A percentile compares a stretch with the other conserved stretches of the same genome.
Evolutionary conservation across 2,329 filamentous ascomycete genomes (phyloP).

Genomic region (Camillea tinctor): DNA sequence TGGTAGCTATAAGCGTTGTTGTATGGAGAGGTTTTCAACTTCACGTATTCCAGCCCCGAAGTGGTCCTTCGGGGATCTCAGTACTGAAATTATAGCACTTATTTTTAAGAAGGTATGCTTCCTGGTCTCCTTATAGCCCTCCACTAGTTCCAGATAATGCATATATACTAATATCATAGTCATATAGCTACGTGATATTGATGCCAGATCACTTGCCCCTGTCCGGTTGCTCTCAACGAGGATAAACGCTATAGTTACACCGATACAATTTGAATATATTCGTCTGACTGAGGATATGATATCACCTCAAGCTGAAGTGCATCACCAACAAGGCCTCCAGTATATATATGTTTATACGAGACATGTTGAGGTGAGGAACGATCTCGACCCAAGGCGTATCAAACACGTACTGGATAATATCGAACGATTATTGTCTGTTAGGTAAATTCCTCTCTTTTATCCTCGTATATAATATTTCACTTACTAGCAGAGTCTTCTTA

Average conservation of each 20-base stretch:
- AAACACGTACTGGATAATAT: constrained; percentile 36
- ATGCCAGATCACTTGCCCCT: constrained; percentile 33
- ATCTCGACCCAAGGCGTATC: constrained; percentile 39
- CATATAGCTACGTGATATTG: constrained; percentile 39
- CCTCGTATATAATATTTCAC: constrained; percentile 1
- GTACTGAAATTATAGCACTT: constrained; percentile 42
- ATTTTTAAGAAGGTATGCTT: constrained; percentile 40
- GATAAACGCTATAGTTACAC: constrained; percentile 42
- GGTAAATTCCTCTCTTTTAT: constrained; percentile 29
- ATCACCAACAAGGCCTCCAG: constrained; percentile 33
- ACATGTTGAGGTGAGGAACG: constrained; percentile 40
- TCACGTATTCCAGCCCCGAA: constrained; percentile 7
- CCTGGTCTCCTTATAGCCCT: not conserved
- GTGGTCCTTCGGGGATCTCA: constrained; percentile 37
- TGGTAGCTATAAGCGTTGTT: constrained; percentile 6
- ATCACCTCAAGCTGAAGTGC: constrained; percentile 31
- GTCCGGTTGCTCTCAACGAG: constrained; percentile 39
- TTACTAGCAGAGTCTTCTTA: not conserved
- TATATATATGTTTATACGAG: constrained; percentile 40
- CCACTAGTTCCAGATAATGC: not conserved
- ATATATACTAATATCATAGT: constrained; percentile 9
- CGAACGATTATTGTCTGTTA: constrained; percentile 38
- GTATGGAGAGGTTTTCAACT: constrained; percentile 16
- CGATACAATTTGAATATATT: constrained; percentile 41
- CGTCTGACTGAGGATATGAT: constrained; percentile 39